Base-by-base conservation (phyloP, 768 basidiomycete genomes). In the Tricholomella constricta region DNA sequence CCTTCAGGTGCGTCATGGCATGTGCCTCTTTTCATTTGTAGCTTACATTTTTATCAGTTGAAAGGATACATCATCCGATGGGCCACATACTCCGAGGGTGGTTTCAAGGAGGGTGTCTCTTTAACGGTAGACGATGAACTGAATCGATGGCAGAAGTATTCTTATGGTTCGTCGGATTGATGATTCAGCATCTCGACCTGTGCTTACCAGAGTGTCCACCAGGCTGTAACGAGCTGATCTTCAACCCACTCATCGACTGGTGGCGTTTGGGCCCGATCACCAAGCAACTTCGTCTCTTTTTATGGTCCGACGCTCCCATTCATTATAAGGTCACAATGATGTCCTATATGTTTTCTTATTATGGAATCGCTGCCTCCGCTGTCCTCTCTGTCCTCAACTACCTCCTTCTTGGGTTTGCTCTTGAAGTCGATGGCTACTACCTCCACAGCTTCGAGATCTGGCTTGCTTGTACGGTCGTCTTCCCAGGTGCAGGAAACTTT, bases 51-150 rank as follows among this genome's bases (percentile, higher is more conserved):
- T 51, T 10, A 10, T 25, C 54, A 79, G 72, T 62, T 82, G 42
- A 73, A 83, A 62, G 88, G 86, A 0, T 91, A 89, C 64, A 83
- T 81, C 58, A 89, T 91, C 57, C 85, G 88, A 40, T 88, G 89
- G 92, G 87, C 91, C 25, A 90, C 89, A 0, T 95, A 95, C 67
- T 87, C 84, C 1, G 79, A 88, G 19, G 85, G 91, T 43, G 88
- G 83, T 2, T 95, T 94, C 76, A 89, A 93, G 72, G 94, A 96
- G 63, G 94, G 94, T 56, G 93, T 96, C 17, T 90, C 88, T 0
- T 74, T 96, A 14, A 94, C 94, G 0, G 85, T 85, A 49, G 91
- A 94, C 46, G 94, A 96, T 62, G 94, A 96, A 67, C 73, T 96
- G 8, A 94, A 94, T 61, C 71, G 94, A 2, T 96, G 94, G 94